A percentile compares a stretch with the other conserved stretches of the same genome.
Conservation (phyloP, 2,329 filamentous ascomycete species). For the Ophiostoma sp. region DNA sequence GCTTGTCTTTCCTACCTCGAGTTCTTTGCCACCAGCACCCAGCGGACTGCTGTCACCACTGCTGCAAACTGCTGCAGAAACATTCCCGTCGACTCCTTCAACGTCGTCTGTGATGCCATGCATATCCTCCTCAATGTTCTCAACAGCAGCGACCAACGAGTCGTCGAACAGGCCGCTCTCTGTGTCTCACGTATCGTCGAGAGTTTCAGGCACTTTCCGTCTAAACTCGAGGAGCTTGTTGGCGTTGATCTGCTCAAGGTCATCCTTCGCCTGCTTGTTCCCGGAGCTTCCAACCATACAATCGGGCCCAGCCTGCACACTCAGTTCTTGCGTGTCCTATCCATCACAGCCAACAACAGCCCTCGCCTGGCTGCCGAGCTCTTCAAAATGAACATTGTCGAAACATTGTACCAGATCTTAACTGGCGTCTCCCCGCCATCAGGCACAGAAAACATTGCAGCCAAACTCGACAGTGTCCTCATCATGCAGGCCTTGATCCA, state of each 20-base stretch:
- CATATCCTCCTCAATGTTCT: slow-evolving; percentile 87
- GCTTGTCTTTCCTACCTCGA: slow-evolving; percentile 95
- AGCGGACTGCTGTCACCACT: slow-evolving; percentile 92
- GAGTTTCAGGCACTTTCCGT: slow-evolving; percentile 85
- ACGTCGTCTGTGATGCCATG: slow-evolving; percentile 92
- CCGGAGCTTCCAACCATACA: slow-evolving; percentile 81
- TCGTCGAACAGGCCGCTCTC: slow-evolving; percentile 92
- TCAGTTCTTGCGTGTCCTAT: slow-evolving; percentile 85
- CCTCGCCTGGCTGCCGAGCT: slow-evolving; percentile 81
- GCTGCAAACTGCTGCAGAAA: slow-evolving; percentile 98
- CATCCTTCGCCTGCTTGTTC: slow-evolving; percentile 79
- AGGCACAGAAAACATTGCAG: slow-evolving; percentile 69
- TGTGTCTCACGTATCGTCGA: slow-evolving; percentile 95
- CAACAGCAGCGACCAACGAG: slow-evolving; percentile 86
- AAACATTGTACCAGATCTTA: slow-evolving; percentile 94
- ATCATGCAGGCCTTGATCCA: slow-evolving; percentile 99
- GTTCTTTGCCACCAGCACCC: slow-evolving; percentile 95
- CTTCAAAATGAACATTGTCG: slow-evolving; percentile 93
- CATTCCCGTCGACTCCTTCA: slow-evolving; percentile 88
- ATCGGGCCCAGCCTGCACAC: slow-evolving; percentile 94
- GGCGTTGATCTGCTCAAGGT: slow-evolving; percentile 80
- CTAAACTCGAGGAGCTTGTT: slow-evolving; percentile 86
- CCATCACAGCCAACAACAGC: slow-evolving; percentile 84
- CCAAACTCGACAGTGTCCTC: slow-evolving; percentile 89
- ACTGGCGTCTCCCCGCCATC: slow-evolving; percentile 89